Base-by-base conservation (phyloP, 495 filamentous ascomycete species). In the Cenococcum geophilum region DNA sequence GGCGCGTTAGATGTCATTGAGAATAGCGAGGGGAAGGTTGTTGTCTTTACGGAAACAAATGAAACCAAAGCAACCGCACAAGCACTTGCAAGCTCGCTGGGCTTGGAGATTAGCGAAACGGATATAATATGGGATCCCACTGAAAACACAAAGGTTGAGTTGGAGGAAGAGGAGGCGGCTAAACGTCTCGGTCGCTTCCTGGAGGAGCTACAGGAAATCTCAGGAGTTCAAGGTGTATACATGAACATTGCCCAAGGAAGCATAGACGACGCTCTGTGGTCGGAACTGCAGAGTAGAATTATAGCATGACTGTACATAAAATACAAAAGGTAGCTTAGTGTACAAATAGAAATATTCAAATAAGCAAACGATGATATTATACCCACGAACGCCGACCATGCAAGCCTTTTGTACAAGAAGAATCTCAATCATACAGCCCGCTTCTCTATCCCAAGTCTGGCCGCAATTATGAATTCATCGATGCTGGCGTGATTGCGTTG, bases 81-180 rank as follows among this genome's bases (percentile, higher is more conserved):
- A 61, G 72, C 75, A 20, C 66, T 97, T 16, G 76, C 80, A 0
- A 77, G 80, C 56, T 72, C 75, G 22, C 76, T 84, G 12, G 80
- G 78, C 0, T 71, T 96, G 58, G 80, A 83, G 53, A 79, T 92
- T 25, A 74, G 86, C 55, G 85, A 77, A 62, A 80, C 81, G 32
- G 88, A 91, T 50, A 93, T 97, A 34, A 79, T 95, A 50, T 97
- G 89, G 90, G 82, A 86, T 58, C 81, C 91, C 0, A 95, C 91
- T 57, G 79, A 82, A 57, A 92, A 97, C 54, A 91, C 87, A 0
- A 80, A 82, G 73, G 83, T 88, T 16, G 72, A 74, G 4, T 61
- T 88, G 43, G 76, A 79, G 37, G 69, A 76, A 23, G 64, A 67
- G 21, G 34, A 64, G 61, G 70, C 76, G 14, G 67, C 78, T 4